phyloP scores from a whole-genome alignment of 1,139 yeast genomes.

The Debaryomyces robertsiae region DNA sequence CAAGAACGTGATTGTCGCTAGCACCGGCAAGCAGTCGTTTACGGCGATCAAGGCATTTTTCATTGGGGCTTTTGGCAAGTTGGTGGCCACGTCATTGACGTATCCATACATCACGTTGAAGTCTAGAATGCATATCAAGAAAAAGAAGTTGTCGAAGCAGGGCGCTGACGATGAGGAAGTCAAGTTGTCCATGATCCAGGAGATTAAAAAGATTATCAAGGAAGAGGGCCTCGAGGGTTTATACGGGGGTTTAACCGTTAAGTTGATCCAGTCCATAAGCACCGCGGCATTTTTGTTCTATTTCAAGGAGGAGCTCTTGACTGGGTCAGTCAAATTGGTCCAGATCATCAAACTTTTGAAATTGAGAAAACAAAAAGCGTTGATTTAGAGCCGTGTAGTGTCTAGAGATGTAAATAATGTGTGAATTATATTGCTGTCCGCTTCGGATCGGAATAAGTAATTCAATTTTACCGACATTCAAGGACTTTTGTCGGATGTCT shows the following conservation, averaged over 20 bases:
- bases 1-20: slow-evolving; percentile 63
- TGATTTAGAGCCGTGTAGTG: background rate
- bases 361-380: slow-evolving; percentile 26
- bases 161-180: slow-evolving; percentile 25
- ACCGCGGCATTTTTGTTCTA: slow-evolving; percentile 91
- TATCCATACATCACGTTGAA: slow-evolving; percentile 91
- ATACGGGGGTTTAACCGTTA: slow-evolving; percentile 79
- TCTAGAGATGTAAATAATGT: background rate
- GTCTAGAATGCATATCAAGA: slow-evolving; percentile 79
- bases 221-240: slow-evolving; percentile 52
- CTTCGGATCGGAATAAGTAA: too few species aligned
- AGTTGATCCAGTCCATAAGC: slow-evolving; percentile 77
- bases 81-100: slow-evolving; percentile 82
- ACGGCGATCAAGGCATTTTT: slow-evolving; percentile 74
- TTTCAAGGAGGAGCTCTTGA: slow-evolving; percentile 82
- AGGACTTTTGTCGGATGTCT: too few species aligned
- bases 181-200: slow-evolving; percentile 44
- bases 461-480: too few species aligned
- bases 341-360: slow-evolving; percentile 36
- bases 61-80: slow-evolving; percentile 87
- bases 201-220: slow-evolving; percentile 30
- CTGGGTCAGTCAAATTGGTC: slow-evolving; percentile 50
- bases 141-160: slow-evolving; percentile 35
- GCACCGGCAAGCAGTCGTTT: slow-evolving; percentile 48
- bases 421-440: background rate